A percentile compares a stretch with the other conserved stretches of the same genome.
phyloP scores from a whole-genome alignment of 768 basidiomycete species.

The Gloeostereum incarnatum region DNA sequence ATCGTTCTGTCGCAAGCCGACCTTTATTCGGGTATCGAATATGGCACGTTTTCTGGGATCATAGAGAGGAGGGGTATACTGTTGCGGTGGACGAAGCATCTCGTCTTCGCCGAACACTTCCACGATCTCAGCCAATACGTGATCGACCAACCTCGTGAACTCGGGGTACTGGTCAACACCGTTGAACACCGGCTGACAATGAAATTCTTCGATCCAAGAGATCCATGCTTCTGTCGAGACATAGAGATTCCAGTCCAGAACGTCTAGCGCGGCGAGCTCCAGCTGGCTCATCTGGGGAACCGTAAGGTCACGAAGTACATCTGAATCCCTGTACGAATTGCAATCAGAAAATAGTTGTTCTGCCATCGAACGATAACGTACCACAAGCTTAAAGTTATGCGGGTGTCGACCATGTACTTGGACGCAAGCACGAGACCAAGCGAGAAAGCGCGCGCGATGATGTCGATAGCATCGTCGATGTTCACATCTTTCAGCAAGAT shows the following conservation, averaged over 20 bases:
- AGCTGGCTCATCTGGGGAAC: neutral
- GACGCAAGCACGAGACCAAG: conserved; percentile 2
- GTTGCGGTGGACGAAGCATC: too few relatives aligned
- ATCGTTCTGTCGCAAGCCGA: too few relatives aligned
- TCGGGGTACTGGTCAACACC: neutral
- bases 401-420: conserved; percentile 4
- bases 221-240: conserved; percentile 3
- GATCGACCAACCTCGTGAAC: neutral
- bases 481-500: neutral
- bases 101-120: too few relatives aligned
- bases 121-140: too few relatives aligned
- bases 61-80: too few relatives aligned
- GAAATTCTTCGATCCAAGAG: conserved; percentile 5
- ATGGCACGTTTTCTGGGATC: too few relatives aligned
- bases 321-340: neutral
- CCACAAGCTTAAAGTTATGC: neutral
- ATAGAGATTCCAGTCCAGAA: conserved; percentile 4
- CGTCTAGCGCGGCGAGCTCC: conserved; percentile 1
- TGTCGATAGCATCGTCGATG: neutral
- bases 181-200: neutral
- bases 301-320: conserved; percentile 1
- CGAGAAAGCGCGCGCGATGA: conserved; percentile 2
- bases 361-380: neutral
- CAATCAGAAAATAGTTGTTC: neutral
- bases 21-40: too few relatives aligned